These are phyloP conservation scores for Hypoxylon fuscum DNA, from an alignment of 495 filamentous ascomycete species.

Conservation along the genomic window DNA sequence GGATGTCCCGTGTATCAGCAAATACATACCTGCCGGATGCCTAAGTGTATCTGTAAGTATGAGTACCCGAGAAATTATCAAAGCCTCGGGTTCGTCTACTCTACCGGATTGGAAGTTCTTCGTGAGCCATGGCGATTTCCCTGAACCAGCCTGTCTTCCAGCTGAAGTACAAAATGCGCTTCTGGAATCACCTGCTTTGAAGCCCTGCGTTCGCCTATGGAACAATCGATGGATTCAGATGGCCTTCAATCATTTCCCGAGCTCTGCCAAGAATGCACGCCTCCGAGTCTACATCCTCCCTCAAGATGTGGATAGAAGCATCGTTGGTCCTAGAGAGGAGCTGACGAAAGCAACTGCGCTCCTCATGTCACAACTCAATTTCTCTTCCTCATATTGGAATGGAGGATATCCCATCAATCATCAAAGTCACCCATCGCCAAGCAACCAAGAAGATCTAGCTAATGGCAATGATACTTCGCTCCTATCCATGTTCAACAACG, in stretches of 20 bases:
- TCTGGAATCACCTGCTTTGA: slow-evolving; percentile 40
- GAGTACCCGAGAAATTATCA: neutral
- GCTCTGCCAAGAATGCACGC: slow-evolving; percentile 37
- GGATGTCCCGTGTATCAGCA: slow-evolving; percentile 21
- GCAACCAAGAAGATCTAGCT: neutral
- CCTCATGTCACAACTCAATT: slow-evolving; percentile 67
- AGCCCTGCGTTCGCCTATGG: slow-evolving; percentile 42
- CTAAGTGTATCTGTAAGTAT: slow-evolving; percentile 34
- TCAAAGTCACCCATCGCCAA: neutral
- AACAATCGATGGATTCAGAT: slow-evolving; percentile 53
- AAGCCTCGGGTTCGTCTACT: slow-evolving; percentile 9
- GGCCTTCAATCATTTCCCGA: slow-evolving; percentile 36
- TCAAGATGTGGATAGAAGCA: slow-evolving; percentile 66
- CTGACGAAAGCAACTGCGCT: slow-evolving; percentile 51
- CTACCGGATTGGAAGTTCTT: slow-evolving; percentile 40
- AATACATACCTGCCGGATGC: slow-evolving; percentile 51
- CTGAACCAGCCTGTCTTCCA: slow-evolving; percentile 22
- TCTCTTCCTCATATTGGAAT: slow-evolving; percentile 63
- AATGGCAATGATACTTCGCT: slow-evolving; percentile 66
- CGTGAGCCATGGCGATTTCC: slow-evolving; percentile 18
- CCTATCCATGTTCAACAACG: slow-evolving; percentile 86
- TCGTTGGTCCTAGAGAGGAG: slow-evolving; percentile 54
- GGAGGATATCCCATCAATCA: slow-evolving; percentile 46
- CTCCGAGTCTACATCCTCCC: slow-evolving; percentile 73
- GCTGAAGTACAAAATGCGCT: slow-evolving; percentile 43